These are phyloP conservation scores for Verticillium dahliae DNA, from an alignment of 2,329 filamentous ascomycete genomes.

Conservation along the genomic window DNA sequence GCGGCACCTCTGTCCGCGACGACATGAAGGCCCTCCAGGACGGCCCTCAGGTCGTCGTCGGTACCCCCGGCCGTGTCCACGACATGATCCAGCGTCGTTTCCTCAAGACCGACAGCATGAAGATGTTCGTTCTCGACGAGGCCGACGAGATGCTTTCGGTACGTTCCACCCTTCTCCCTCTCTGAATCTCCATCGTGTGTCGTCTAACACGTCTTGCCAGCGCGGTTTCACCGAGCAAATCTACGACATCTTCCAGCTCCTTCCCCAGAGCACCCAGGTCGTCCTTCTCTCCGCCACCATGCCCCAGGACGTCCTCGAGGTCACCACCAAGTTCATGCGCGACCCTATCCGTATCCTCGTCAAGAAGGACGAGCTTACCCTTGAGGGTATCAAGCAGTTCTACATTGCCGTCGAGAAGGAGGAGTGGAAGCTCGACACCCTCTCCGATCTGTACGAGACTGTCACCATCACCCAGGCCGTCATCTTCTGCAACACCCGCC, in stretches of 20 bases:
- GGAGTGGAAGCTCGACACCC: slow-evolving; percentile 99
- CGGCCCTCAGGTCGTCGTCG: slow-evolving; percentile 93
- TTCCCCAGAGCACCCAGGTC: slow-evolving; percentile 96
- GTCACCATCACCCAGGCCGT: slow-evolving; percentile 99
- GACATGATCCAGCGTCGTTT: slow-evolving; percentile 99
- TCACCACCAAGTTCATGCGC: slow-evolving; percentile 99
- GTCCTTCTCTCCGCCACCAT: slow-evolving; percentile 97
- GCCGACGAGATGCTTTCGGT: slow-evolving; percentile 98
- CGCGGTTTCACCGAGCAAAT: slow-evolving; percentile 99
- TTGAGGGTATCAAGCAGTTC: slow-evolving; percentile 99
- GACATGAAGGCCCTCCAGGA: slow-evolving; percentile 98
- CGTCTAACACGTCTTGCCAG: slow-evolving; percentile 32
- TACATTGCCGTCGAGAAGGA: slow-evolving; percentile 99
- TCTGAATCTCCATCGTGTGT: neutral
- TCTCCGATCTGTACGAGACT: slow-evolving; percentile 98
- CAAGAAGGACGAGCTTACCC: slow-evolving; percentile 99
- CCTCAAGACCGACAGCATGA: slow-evolving; percentile 95
- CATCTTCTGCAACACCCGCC: slow-evolving; percentile 99
- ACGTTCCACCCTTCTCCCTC: slow-evolving; percentile 24
- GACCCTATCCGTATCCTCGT: slow-evolving; percentile 98
- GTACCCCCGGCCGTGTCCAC: slow-evolving; percentile 95
- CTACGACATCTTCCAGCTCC: slow-evolving; percentile 99
- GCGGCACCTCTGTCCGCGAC: slow-evolving; percentile 94
- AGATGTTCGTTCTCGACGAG: slow-evolving; percentile 99
- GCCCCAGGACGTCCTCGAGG: slow-evolving; percentile 97